A percentile compares a stretch with the other conserved stretches of the same genome.
Conservation (phyloP, 192 early-diverging fungal species). For the Coemansia sp. region DNA sequence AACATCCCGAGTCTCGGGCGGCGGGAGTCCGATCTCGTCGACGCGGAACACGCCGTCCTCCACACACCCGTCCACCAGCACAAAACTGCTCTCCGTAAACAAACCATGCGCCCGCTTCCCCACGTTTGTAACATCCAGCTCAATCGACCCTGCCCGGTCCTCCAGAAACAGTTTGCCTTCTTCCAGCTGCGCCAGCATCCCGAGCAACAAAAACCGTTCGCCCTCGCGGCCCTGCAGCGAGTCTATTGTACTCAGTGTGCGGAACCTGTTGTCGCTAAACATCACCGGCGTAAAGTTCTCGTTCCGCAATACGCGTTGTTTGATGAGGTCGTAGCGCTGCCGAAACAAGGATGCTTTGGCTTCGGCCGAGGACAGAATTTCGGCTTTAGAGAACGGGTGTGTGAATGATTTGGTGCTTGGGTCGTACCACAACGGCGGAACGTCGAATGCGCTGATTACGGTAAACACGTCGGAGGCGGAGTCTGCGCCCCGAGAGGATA, state of each 20-base stretch:
- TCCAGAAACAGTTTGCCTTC: constrained; percentile 82
- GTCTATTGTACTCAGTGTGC: constrained; percentile 64
- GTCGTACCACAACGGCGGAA: constrained; percentile 69
- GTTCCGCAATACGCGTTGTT: constrained; percentile 77
- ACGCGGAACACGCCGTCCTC: constrained; percentile 70
- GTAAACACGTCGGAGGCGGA: constrained; percentile 24
- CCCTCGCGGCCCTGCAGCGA: constrained; percentile 70
- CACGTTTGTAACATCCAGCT: constrained; percentile 64
- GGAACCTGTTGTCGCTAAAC: constrained; percentile 52
- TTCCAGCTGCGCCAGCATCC: constrained; percentile 81
- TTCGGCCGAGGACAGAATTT: constrained; percentile 60
- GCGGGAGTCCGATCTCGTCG: constrained; percentile 71
- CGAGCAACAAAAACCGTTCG: constrained; percentile 72
- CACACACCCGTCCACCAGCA: constrained; percentile 78
- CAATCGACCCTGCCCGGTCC: constrained; percentile 75
- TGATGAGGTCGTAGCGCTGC: constrained; percentile 75
- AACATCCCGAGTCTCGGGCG: constrained; percentile 58
- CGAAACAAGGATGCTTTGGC: constrained; percentile 67
- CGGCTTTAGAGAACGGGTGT: constrained; percentile 25
- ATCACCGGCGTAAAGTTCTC: constrained; percentile 71
- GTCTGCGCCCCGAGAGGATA: not conserved
- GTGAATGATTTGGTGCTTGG: constrained; percentile 64
- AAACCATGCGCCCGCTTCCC: constrained; percentile 60
- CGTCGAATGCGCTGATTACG: constrained; percentile 70
- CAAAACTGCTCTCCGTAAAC: constrained; percentile 84